Evolutionary conservation across 208 protist genomes (phyloP).

Genomic region (Tritrichomonas foetus): DNA sequence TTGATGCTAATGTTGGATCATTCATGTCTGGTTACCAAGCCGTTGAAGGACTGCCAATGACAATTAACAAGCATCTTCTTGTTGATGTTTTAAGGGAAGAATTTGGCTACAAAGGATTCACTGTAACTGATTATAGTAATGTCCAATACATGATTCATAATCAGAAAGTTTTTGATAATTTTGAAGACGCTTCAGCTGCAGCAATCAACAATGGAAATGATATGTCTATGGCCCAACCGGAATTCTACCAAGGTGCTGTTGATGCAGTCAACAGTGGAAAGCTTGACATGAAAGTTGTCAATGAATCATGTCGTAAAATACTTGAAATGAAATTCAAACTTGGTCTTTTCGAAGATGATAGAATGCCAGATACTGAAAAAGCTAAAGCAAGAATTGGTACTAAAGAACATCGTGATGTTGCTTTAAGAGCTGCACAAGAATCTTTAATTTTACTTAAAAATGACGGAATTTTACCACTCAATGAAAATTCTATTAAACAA

Average conservation of each 20-base stretch:
- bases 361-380: background rate
- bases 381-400: background rate
- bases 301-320: background rate
- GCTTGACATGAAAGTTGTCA: background rate
- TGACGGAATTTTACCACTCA: background rate
- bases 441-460: conserved; percentile 51
- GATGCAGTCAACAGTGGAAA: background rate
- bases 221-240: background rate
- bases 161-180: background rate
- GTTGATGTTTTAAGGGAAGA: background rate
- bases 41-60: background rate
- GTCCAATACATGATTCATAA: background rate
- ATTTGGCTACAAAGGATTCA: conserved; percentile 54
- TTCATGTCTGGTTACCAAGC: conserved; percentile 39
- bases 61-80: background rate
- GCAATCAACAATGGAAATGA: background rate
- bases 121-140: conserved; percentile 51
- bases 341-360: background rate
- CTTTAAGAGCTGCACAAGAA: conserved; percentile 44
- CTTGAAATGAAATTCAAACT: background rate
- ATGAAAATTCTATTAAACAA: background rate
- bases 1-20: conserved; percentile 37
- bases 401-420: conserved; percentile 15
- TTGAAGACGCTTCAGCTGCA: background rate
- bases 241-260: conserved; percentile 24